phyloP scores from a whole-genome alignment of 495 filamentous ascomycete genomes.

The Penicillium waksmanii region DNA sequence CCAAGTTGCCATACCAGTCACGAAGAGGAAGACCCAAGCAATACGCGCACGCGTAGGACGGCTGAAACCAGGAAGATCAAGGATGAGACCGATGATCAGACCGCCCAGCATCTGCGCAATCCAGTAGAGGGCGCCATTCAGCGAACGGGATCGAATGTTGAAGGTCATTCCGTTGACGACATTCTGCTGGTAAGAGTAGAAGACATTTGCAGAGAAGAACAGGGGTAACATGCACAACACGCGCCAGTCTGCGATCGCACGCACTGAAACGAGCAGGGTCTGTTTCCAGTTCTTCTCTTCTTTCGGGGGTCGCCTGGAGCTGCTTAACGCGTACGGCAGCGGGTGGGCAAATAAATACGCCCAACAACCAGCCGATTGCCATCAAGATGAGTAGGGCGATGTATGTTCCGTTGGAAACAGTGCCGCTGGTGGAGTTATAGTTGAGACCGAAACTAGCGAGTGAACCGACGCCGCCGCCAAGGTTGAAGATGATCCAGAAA shows the following conservation, averaged over 20 bases:
- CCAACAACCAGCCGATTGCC: slow-evolving; percentile 48
- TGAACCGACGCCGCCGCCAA: slow-evolving; percentile 54
- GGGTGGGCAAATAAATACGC: slow-evolving; percentile 56
- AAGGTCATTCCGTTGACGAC: slow-evolving; percentile 56
- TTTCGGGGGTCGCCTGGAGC: slow-evolving; percentile 25
- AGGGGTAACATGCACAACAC: slow-evolving; percentile 54
- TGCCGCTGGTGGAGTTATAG: slow-evolving; percentile 46
- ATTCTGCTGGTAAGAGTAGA: slow-evolving; percentile 75
- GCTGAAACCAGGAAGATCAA: slow-evolving; percentile 46
- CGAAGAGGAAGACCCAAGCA: slow-evolving; percentile 51
- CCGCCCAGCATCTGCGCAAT: slow-evolving; percentile 57
- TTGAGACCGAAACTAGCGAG: slow-evolving; percentile 54
- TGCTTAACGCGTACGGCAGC: slow-evolving; percentile 51
- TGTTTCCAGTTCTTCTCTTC: slow-evolving; percentile 38
- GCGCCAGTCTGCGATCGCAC: slow-evolving; percentile 40
- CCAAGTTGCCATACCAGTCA: slow-evolving; percentile 54
- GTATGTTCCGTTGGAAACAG: slow-evolving; percentile 52
- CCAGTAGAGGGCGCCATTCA: slow-evolving; percentile 59
- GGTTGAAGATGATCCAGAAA: slow-evolving; percentile 61
- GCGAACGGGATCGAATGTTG: slow-evolving; percentile 50
- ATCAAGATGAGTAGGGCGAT: slow-evolving; percentile 54
- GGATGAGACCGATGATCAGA: slow-evolving; percentile 50
- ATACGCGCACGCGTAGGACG: slow-evolving; percentile 46
- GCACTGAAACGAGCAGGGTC: slow-evolving; percentile 60
- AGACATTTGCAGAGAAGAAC: slow-evolving; percentile 71